Conservation (phyloP, 176 grass and related monocot genomes). For the Phyllostachys edulis region DNA sequence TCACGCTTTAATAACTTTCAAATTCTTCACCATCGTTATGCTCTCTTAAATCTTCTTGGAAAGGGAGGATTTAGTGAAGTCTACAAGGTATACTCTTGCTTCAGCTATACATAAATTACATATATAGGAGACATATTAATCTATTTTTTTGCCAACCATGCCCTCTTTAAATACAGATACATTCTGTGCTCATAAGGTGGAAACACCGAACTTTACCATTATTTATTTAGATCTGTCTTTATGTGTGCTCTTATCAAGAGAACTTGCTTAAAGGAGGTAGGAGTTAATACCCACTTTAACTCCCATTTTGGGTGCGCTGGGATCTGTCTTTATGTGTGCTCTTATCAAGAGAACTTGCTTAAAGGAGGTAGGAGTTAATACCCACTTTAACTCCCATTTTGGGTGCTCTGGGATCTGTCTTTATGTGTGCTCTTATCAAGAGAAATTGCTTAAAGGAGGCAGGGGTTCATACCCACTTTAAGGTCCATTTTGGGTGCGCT, state of each 20-base stretch:
- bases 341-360: conserved; percentile 1
- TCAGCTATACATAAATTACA: conserved; percentile 13
- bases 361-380: neutral
- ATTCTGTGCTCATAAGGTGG: conserved; percentile 17
- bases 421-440: too few species aligned
- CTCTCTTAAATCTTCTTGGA: conserved; percentile 99
- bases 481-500: too few species aligned
- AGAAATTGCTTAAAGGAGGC: too few species aligned
- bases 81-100: conserved; percentile 81
- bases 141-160: neutral
- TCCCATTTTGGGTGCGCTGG: too few species aligned
- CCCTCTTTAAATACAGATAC: conserved; percentile 15
- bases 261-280: neutral
- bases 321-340: conserved; percentile 2
- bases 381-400: neutral
- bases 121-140: neutral
- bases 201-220: neutral
- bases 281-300: neutral
- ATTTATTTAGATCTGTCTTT: conserved; percentile 19
- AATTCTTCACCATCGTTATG: conserved; percentile 99
- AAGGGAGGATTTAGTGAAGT: conserved; percentile 99
- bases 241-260: conserved; percentile 15
- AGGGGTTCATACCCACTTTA: too few species aligned
- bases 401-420: too few species aligned
- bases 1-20: conserved; percentile 98